A percentile compares a stretch with the other conserved stretches of the same genome.
Evolutionary conservation across 768 basidiomycete genomes (phyloP).

Genomic region (Rossbeevera mucosa): DNA sequence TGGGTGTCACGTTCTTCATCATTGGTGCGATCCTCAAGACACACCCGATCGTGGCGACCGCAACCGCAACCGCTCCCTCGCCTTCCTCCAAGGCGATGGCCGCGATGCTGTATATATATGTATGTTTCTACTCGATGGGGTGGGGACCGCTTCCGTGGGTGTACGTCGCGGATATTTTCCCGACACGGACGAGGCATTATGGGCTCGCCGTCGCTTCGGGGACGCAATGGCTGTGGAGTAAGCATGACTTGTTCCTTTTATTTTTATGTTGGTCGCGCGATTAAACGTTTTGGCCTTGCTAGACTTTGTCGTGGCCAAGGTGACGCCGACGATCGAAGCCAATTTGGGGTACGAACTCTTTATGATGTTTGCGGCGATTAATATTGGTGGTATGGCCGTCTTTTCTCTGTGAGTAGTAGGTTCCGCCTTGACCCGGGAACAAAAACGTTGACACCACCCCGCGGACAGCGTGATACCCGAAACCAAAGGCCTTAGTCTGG

Average conservation of each 20-base stretch:
- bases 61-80: slow-evolving; percentile 35
- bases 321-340: slow-evolving; percentile 60
- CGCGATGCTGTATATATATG: slow-evolving; percentile 80
- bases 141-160: slow-evolving; percentile 73
- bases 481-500: slow-evolving; percentile 53
- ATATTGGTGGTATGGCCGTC: slow-evolving; percentile 62
- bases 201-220: slow-evolving; percentile 71
- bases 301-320: slow-evolving; percentile 73
- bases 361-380: slow-evolving; percentile 72
- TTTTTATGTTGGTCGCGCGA: background rate
- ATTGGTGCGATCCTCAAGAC: slow-evolving; percentile 81
- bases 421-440: background rate
- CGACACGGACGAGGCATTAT: slow-evolving; percentile 77
- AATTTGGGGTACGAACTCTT: slow-evolving; percentile 70
- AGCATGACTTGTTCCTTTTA: slow-evolving; percentile 18
- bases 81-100: slow-evolving; percentile 74
- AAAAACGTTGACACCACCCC: background rate
- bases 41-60: slow-evolving; percentile 49
- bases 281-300: background rate
- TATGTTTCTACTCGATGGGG: slow-evolving; percentile 84
- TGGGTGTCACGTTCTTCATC: slow-evolving; percentile 79
- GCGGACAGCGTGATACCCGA: slow-evolving; percentile 50
- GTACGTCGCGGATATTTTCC: slow-evolving; percentile 82
- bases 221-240: slow-evolving; percentile 82
- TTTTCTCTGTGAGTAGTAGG: slow-evolving; percentile 60